Evolutionary conservation across 2,329 filamentous ascomycete species (phyloP).

Genomic region (Ceratocystis cacaofunesta): DNA sequence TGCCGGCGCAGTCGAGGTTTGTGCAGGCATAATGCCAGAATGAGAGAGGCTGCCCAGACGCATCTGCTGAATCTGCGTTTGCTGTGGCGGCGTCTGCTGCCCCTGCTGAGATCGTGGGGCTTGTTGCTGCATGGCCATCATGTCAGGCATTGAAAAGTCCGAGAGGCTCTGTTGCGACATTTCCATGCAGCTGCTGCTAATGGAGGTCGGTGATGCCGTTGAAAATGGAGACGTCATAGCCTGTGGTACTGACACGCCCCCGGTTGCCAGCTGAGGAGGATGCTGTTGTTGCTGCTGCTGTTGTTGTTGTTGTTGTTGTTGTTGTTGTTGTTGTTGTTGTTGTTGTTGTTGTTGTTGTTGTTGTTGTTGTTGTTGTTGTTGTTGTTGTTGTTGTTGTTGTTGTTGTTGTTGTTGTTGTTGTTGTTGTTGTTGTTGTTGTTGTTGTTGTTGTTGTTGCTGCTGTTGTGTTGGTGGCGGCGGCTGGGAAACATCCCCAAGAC

Average conservation of each 20-base stretch:
- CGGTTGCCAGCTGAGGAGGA: neutral
- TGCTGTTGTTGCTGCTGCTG: neutral
- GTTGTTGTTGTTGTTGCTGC: neutral
- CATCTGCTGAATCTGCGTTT: slow-evolving; percentile 2
- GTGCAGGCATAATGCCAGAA: neutral
- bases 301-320: neutral
- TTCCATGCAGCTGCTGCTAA: slow-evolving; percentile 14
- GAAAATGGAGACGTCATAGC: slow-evolving; percentile 14
- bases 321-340: neutral
- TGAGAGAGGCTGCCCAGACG: neutral
- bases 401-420: neutral
- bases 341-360: neutral
- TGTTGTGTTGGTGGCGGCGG: neutral
- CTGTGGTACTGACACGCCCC: neutral
- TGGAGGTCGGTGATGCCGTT: slow-evolving; percentile 13
- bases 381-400: neutral
- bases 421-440: neutral
- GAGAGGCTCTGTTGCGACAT: slow-evolving; percentile 11
- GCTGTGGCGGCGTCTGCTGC: neutral
- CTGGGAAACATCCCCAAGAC: slow-evolving; percentile 6
- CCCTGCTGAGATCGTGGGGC: neutral
- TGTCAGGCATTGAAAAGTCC: slow-evolving; percentile 12
- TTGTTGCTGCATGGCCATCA: slow-evolving; percentile 15
- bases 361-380: neutral
- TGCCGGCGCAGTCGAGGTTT: neutral